Evolutionary conservation across 805 yeast genomes (phyloP), one percentile per base, ranked within the genome.

Genomic region (Yarrowia alimentaria): DNA sequence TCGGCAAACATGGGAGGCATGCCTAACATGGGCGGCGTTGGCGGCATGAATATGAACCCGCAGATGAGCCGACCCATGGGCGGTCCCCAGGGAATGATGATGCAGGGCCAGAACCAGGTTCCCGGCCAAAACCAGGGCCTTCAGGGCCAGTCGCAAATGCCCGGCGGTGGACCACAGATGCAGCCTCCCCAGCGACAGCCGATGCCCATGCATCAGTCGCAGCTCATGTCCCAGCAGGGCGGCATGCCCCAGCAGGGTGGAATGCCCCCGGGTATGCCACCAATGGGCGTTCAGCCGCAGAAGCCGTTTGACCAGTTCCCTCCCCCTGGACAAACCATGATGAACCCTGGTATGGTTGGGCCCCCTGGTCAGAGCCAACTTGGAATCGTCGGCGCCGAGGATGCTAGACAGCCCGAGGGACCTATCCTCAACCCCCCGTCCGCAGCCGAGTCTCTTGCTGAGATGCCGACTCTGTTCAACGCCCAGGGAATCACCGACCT

Each of bases 311-410:
- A 40, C n/a, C n/a, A n/a, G n/a, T 40, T 40, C 25, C 47, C 47
- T 5, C 47, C 47, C 18, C 47, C 47, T 9, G 47, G 47, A 24
- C 47, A 40, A 33, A 40, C 47, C 25, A 40, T 40, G 47, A 40
- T 40, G 47, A 32, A 40, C 11, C 33, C 32, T 6, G 47, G 47
- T 3, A 24, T 40, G 18, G 19, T 33, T 1, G 47, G 18, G 18
- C 47, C 47, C 7, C 47, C 47, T 7, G 47, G 24, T 14, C 33
- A 40, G 48, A 13, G 20, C 16, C 37, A 43, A 19, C 25, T 28
- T 17, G 26, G 70, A 61, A 31, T 54, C 61, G 68, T 55, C 74
- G 68, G 56, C 60, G 33, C 26, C 31, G 33, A 42, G 3, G 47
- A 40, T 5, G 25, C 47, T 6, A 18, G 43, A 3, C 43, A 34